Evolutionary conservation across 352 stramenopile species (phyloP).

Genomic region (Achlya hypogyna): DNA sequence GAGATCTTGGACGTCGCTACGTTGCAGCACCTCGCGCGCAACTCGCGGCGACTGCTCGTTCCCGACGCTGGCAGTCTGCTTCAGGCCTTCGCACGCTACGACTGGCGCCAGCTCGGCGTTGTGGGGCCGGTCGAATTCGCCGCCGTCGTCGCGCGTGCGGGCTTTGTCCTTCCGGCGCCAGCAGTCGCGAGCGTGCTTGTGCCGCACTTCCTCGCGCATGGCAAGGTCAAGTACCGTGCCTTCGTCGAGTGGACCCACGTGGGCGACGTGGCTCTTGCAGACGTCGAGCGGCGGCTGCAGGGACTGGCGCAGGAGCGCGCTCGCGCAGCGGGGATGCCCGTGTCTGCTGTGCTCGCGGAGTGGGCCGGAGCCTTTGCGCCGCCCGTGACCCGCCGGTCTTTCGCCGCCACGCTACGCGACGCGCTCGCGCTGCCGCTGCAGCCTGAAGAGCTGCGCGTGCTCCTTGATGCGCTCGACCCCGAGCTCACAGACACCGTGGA

Average conservation of each 20-base stretch:
- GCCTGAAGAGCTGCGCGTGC: constrained; percentile 36
- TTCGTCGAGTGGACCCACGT: constrained; percentile 60
- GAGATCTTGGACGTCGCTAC: constrained; percentile 29
- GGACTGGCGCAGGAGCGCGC: constrained; percentile 25
- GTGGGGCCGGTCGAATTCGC: constrained; percentile 45
- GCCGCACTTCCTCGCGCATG: constrained; percentile 32
- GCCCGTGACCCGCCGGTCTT: constrained; percentile 30
- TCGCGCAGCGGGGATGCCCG: constrained; percentile 23
- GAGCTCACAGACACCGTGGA: constrained; percentile 42
- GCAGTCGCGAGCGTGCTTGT: constrained; percentile 35
- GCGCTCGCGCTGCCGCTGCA: constrained; percentile 34
- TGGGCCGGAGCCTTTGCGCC: constrained; percentile 38
- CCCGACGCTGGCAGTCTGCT: constrained; percentile 29
- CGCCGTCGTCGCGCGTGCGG: constrained; percentile 27
- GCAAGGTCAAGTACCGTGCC: constrained; percentile 52
- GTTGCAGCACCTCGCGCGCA: constrained; percentile 42
- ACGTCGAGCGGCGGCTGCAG: constrained; percentile 27
- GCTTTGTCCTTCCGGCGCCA: constrained; percentile 39
- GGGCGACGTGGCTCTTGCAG: background rate
- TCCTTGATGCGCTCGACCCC: constrained; percentile 50
- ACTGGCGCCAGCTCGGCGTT: constrained; percentile 43
- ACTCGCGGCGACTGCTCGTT: constrained; percentile 39
- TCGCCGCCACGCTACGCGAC: constrained; percentile 32
- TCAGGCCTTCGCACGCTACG: constrained; percentile 50
- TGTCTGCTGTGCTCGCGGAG: constrained; percentile 30